Conservation (phyloP, 2,329 filamentous ascomycete genomes). For the Arthrobotrys entomopaga region DNA sequence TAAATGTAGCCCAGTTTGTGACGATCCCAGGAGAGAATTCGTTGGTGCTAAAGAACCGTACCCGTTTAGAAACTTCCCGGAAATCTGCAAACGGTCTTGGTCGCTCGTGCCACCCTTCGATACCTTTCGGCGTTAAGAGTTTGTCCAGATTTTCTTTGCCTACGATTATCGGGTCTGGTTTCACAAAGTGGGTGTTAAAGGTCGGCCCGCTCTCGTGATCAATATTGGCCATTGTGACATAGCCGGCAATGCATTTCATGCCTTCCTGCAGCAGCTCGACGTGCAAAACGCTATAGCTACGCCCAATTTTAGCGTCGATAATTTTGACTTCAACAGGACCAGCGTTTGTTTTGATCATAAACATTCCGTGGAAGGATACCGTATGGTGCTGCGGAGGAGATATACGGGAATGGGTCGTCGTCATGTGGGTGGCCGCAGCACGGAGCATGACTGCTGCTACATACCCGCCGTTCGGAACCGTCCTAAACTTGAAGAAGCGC, state of each 20-base stretch:
- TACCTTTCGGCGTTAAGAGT: constrained; percentile 59
- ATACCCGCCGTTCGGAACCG: constrained; percentile 78
- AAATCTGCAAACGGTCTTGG: constrained; percentile 59
- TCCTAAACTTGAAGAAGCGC: constrained; percentile 37
- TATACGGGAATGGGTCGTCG: constrained; percentile 66
- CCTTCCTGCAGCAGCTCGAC: constrained; percentile 69
- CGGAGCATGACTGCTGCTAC: constrained; percentile 72
- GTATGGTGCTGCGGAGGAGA: constrained; percentile 68
- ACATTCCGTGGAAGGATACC: constrained; percentile 73
- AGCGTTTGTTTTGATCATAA: constrained; percentile 71
- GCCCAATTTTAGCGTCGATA: constrained; percentile 72
- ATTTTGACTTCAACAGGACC: constrained; percentile 70
- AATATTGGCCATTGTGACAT: constrained; percentile 74
- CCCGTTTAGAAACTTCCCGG: constrained; percentile 59
- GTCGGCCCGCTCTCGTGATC: constrained; percentile 69
- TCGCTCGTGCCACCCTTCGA: constrained; percentile 43
- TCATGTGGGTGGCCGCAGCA: constrained; percentile 71
- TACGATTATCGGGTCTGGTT: constrained; percentile 64
- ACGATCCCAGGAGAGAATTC: constrained; percentile 35
- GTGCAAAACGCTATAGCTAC: constrained; percentile 72
- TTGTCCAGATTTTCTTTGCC: constrained; percentile 58
- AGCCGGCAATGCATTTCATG: constrained; percentile 72
- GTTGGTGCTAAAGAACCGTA: constrained; percentile 29
- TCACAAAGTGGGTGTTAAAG: constrained; percentile 66
- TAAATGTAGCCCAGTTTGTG: constrained; percentile 49